Evolutionary conservation across 257 asterid species (phyloP), one percentile per base, ranked within the genome.

Genomic region (Datura wrightii): DNA sequence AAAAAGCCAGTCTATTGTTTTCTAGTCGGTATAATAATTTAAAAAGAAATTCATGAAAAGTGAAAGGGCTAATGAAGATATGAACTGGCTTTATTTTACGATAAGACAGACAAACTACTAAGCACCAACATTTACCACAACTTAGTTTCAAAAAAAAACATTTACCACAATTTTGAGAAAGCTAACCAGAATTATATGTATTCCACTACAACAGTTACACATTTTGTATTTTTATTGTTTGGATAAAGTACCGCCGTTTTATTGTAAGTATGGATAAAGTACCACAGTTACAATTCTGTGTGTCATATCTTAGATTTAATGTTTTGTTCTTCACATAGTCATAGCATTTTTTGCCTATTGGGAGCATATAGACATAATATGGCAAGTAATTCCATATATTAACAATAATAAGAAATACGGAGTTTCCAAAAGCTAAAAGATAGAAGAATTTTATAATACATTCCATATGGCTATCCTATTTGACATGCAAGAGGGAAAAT

Each of bases 21-120:
- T 52, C 63, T 76, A 76, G 48, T 78, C 63, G 7, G 63, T 78
- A 34, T 31, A 16, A 24, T 62, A 62, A 24, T 31, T 14, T 78
- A 31, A 34, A 48, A 78, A 37, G 82, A 78, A 78, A 31, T 13
- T 78, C 60, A 1, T 78, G 82, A 78, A 53, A 52, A 78, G 24
- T 15, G 82, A 78, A 74, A 52, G 63, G 48, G 46, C 24, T 8
- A 34, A 78, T 3, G 46, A 48, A 52, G 46, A 52, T 14, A 78
- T 14, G 15, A 78, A 78, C 63, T 78, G 62, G 19, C 44, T 52
- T 78, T 55, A 6, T 52, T 52, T 31, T 31, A 78, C 42, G 1
- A 52, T 1, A 78, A 78, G 13, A 78, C 81, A 74, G 7, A 52
- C 60, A 72, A 72, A 46, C 62, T 31, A 78, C 31, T 53, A 52